Conservation (phyloP, 2,329 filamentous ascomycete genomes). For the Microcyclospora pomicola region DNA sequence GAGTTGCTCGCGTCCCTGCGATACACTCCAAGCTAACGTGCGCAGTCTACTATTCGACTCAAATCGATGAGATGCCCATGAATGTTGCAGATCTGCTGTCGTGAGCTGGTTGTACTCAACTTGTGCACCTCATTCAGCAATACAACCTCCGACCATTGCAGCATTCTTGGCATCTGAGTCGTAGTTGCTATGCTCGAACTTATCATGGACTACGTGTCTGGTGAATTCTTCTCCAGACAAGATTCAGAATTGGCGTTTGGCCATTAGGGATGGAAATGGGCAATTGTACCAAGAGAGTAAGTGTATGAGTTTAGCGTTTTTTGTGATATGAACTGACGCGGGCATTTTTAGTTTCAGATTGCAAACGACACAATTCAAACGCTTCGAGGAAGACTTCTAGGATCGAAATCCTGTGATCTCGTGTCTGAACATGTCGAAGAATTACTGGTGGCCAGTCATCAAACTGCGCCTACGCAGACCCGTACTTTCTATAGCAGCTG, state of each 20-base stretch:
- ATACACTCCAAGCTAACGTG: constrained; percentile 1
- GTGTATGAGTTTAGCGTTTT: constrained; percentile 1
- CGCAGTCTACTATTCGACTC: constrained; percentile 81
- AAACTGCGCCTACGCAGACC: too few relatives aligned
- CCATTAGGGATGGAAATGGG: constrained; percentile 23
- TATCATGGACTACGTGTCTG: neutral
- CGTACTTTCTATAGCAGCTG: too few relatives aligned
- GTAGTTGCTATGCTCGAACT: neutral
- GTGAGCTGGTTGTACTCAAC: constrained; percentile 7
- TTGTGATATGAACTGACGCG: too few relatives aligned
- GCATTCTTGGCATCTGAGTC: neutral
- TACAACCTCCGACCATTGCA: neutral
- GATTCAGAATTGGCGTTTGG: constrained; percentile 12
- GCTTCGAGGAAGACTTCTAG: too few relatives aligned
- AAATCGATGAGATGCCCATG: constrained; percentile 99
- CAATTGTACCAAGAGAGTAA: constrained; percentile 15
- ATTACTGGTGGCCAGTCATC: too few relatives aligned
- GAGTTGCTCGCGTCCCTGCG: constrained; percentile 26
- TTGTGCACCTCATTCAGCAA: neutral
- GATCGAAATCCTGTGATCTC: too few relatives aligned
- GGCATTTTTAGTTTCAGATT: too few relatives aligned
- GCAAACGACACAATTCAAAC: too few relatives aligned
- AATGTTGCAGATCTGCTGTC: constrained; percentile 41
- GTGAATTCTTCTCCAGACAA: neutral
- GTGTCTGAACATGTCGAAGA: too few relatives aligned